Percentiles rank a stretch among this genome's conserved stretches.
Evolutionary conservation across 176 grass and related monocot genomes (phyloP).

Genomic region (Musa schizocarpa): DNA sequence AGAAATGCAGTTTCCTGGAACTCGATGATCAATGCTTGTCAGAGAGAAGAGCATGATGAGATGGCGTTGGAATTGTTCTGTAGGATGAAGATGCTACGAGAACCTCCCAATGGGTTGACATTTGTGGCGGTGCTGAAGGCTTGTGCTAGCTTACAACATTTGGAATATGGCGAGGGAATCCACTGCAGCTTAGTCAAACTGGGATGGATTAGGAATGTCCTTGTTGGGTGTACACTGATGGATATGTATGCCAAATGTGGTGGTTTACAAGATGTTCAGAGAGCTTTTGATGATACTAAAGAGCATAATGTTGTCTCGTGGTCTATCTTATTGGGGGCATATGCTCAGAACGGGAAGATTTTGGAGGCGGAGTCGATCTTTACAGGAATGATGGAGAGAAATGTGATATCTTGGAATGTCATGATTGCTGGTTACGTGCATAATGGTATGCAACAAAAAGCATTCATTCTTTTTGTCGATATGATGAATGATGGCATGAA

Average conservation of each 20-base stretch:
- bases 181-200: slow-evolving; percentile 16
- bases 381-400: slow-evolving; percentile 7
- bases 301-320: slow-evolving; percentile 14
- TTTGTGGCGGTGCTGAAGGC: slow-evolving; percentile 26
- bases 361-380: slow-evolving; percentile 16
- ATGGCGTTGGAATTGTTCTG: slow-evolving; percentile 13
- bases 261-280: slow-evolving; percentile 2
- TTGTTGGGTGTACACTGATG: slow-evolving; percentile 10
- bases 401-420: slow-evolving; percentile 20
- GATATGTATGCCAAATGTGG: slow-evolving; percentile 17
- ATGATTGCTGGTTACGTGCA: slow-evolving; percentile 19
- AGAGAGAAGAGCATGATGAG: slow-evolving; percentile 20
- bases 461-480: slow-evolving; percentile 12
- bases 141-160: slow-evolving; percentile 3
- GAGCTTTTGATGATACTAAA: slow-evolving; percentile 12
- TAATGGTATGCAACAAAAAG: slow-evolving; percentile 12
- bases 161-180: slow-evolving; percentile 8
- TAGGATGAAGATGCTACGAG: neutral
- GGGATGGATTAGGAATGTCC: neutral
- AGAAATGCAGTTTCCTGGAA: slow-evolving; percentile 23
- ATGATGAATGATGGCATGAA: slow-evolving; percentile 4
- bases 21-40: slow-evolving; percentile 6
- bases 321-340: slow-evolving; percentile 13
- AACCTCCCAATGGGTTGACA: slow-evolving; percentile 16
- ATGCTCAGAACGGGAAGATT: slow-evolving; percentile 14